These are phyloP conservation scores for Cryptococcus neoformans DNA, from an alignment of 1,284 basidiomycete genomes.

Conservation along the genomic window DNA sequence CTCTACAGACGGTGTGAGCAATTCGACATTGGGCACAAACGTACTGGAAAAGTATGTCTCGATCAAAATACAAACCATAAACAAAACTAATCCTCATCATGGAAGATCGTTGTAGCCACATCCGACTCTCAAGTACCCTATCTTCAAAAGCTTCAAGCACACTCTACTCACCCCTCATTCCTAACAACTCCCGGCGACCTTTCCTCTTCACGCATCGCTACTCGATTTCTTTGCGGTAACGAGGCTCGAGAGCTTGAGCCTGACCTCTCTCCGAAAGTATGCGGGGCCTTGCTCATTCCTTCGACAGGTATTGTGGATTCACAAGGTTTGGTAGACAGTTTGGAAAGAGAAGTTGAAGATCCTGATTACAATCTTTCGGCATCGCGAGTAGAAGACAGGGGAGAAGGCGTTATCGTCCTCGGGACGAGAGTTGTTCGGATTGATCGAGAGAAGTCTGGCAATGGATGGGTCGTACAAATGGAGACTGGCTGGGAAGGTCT, in stretches of 20 bases:
- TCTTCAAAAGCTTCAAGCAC: slow-evolving; percentile 64
- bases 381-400: slow-evolving; percentile 16
- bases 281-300: slow-evolving; percentile 72
- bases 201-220: slow-evolving; percentile 56
- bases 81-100: background rate
- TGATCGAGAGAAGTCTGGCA: slow-evolving; percentile 54
- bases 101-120: slow-evolving; percentile 69
- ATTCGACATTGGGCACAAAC: slow-evolving; percentile 65
- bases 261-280: slow-evolving; percentile 67
- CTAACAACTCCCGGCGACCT: slow-evolving; percentile 14
- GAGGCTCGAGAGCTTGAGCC: slow-evolving; percentile 77
- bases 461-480: slow-evolving; percentile 59
- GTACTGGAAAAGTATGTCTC: slow-evolving; percentile 66
- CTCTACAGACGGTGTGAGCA: slow-evolving; percentile 73
- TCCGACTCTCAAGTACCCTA: slow-evolving; percentile 62
- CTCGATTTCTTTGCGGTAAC: slow-evolving; percentile 66
- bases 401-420: slow-evolving; percentile 68
- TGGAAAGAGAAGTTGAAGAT: slow-evolving; percentile 69
- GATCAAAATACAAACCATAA: background rate
- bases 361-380: slow-evolving; percentile 25
- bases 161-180: slow-evolving; percentile 54
- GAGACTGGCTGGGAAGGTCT: slow-evolving; percentile 64
- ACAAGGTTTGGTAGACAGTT: slow-evolving; percentile 71
- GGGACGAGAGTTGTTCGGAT: slow-evolving; percentile 85
- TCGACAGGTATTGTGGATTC: slow-evolving; percentile 91